A percentile compares a stretch with the other conserved stretches of the same genome.
phyloP scores from a whole-genome alignment of 164 flowering plant species.

The Amborella trichopoda region DNA sequence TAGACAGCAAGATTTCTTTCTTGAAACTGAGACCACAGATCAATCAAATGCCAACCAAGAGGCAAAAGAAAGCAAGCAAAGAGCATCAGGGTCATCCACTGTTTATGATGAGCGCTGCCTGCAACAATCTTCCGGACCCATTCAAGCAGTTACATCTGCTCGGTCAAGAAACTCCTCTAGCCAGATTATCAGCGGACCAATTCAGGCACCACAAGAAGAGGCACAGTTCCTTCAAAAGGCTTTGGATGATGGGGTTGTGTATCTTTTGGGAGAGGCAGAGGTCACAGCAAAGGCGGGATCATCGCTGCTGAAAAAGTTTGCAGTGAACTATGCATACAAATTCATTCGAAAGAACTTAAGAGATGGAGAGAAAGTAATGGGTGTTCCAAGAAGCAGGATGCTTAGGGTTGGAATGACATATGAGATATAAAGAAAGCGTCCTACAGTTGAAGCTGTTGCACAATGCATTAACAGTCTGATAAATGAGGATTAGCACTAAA shows the following conservation, averaged over 20 bases:
- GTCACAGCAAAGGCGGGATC: constrained; percentile 46
- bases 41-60: constrained; percentile 11
- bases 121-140: constrained; percentile 30
- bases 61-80: constrained; percentile 7
- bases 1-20: constrained; percentile 23
- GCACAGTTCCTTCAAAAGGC: constrained; percentile 38
- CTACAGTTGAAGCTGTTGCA: too few species aligned
- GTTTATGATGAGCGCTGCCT: constrained; percentile 17
- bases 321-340: constrained; percentile 40
- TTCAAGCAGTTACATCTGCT: constrained; percentile 6
- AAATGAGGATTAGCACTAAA: too few species aligned
- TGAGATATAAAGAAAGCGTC: constrained; percentile 47
- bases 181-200: constrained; percentile 8
- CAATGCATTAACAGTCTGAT: too few species aligned
- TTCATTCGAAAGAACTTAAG: constrained; percentile 58
- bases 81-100: constrained; percentile 10
- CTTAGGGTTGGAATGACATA: constrained; percentile 77
- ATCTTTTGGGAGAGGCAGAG: constrained; percentile 65
- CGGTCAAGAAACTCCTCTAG: constrained; percentile 21
- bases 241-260: constrained; percentile 47
- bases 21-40: constrained; percentile 14
- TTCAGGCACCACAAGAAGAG: constrained; percentile 37
- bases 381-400: constrained; percentile 42
- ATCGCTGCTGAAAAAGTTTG: constrained; percentile 33
- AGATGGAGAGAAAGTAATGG: constrained; percentile 37